Conservation (phyloP, 1,139 yeast genomes). For the Candida mesenterica region DNA sequence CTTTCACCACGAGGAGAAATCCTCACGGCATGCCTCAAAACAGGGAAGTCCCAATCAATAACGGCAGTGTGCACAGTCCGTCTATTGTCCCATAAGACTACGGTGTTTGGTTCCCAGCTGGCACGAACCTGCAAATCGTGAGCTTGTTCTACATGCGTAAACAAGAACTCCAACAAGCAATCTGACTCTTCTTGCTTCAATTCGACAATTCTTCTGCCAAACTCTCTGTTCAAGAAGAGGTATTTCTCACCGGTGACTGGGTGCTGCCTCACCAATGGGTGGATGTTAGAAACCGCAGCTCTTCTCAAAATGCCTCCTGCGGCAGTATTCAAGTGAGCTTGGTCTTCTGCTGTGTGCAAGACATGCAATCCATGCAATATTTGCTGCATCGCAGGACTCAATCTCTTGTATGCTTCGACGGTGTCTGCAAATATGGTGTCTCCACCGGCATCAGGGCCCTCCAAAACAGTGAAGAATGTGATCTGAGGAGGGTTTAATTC, state of each 20-base stretch:
- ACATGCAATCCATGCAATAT: constrained; percentile 26
- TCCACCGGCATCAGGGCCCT: constrained; percentile 38
- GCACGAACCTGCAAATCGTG: constrained; percentile 58
- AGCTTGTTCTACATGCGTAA: constrained; percentile 27
- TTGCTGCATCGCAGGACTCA: constrained; percentile 25
- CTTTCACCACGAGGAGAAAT: constrained; percentile 16
- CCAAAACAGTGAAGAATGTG: constrained; percentile 33
- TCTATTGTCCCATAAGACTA: constrained; percentile 19
- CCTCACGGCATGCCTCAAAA: constrained; percentile 18
- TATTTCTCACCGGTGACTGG: constrained; percentile 26
- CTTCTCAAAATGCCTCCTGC: constrained; percentile 26
- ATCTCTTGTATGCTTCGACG: constrained; percentile 29
- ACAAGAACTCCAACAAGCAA: constrained; percentile 22
- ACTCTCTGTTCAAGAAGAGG: constrained; percentile 24
- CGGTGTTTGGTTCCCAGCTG: constrained; percentile 48
- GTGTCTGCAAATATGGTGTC: constrained; percentile 35
- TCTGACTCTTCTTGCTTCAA: constrained; percentile 29
- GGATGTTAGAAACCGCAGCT: constrained; percentile 25
- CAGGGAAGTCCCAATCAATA: constrained; percentile 18
- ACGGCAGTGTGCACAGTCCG: constrained; percentile 16
- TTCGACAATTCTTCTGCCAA: constrained; percentile 26
- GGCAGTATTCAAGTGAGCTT: constrained; percentile 19
- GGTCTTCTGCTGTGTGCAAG: constrained; percentile 26
- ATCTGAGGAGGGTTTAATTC: constrained; percentile 36
- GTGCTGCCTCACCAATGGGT: constrained; percentile 26